phyloP scores from a whole-genome alignment of 2,329 filamentous ascomycete genomes.

The Bisporella sp. region DNA sequence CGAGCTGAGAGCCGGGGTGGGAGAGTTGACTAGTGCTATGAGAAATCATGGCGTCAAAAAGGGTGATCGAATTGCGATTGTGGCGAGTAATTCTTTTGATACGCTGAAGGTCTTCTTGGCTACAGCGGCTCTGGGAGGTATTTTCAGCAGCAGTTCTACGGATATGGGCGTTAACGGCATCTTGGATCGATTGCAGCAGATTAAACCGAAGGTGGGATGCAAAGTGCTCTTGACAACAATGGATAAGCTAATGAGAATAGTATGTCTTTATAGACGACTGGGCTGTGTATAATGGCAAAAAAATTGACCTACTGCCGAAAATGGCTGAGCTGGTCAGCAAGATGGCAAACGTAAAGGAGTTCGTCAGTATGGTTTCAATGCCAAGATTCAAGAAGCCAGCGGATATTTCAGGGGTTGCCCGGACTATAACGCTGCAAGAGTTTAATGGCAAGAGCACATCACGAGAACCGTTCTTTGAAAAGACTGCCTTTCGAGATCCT shows the following conservation, averaged over 20 bases:
- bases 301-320: conserved; percentile 63
- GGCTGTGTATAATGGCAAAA: conserved; percentile 73
- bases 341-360: conserved; percentile 52
- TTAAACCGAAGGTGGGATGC: conserved; percentile 55
- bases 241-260: conserved; percentile 19
- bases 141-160: conserved; percentile 72
- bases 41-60: conserved; percentile 55
- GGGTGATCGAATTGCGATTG: conserved; percentile 70
- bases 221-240: background rate
- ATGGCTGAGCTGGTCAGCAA: conserved; percentile 60
- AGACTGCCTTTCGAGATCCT: conserved; percentile 49
- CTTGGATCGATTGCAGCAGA: conserved; percentile 66
- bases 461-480: conserved; percentile 15
- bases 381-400: conserved; percentile 55
- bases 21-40: conserved; percentile 57
- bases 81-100: conserved; percentile 69
- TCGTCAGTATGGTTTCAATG: conserved; percentile 58
- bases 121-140: conserved; percentile 59
- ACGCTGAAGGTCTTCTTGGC: conserved; percentile 68
- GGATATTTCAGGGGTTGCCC: conserved; percentile 49
- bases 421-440: conserved; percentile 25
- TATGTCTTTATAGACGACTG: conserved; percentile 81
- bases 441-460: conserved; percentile 34
- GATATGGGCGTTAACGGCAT: conserved; percentile 80
- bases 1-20: conserved; percentile 54